Evolutionary conservation across 1,284 basidiomycete species (phyloP).

Genomic region (Cutaneotrichosporon cyanovorans): DNA sequence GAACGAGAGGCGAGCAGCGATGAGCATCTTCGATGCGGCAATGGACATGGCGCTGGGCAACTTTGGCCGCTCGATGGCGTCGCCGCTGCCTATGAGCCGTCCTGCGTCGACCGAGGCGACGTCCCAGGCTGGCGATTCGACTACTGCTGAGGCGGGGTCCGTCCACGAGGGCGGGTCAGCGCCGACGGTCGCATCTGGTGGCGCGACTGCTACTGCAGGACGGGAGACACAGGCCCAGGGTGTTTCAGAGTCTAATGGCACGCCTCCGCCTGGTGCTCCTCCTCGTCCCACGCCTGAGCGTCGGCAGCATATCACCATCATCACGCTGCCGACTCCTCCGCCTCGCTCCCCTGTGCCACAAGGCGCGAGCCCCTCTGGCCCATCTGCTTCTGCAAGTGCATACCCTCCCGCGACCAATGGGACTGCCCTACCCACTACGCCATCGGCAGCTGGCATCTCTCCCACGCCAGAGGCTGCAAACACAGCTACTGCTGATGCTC

Average conservation of each 20-base stretch:
- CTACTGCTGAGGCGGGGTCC: neutral
- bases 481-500: no score
- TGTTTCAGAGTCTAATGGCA: no score
- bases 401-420: neutral
- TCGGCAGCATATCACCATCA: slow-evolving; percentile 10
- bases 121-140: neutral
- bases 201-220: neutral
- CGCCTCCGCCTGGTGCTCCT: no score
- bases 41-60: slow-evolving; percentile 6
- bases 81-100: slow-evolving; percentile 21
- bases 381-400: neutral
- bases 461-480: no score
- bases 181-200: neutral
- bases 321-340: neutral
- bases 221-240: no score
- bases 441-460: no score
- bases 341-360: no score
- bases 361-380: no score
- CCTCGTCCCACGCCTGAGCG: slow-evolving; percentile 11
- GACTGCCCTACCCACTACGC: no score
- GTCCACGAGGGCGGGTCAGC: neutral
- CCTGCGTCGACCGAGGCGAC: neutral
- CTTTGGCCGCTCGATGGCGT: slow-evolving; percentile 17
- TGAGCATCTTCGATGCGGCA: neutral
- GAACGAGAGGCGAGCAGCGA: neutral